Conservation (phyloP, 1,139 yeast genomes). For the Wickerhamomyces sp. region DNA sequence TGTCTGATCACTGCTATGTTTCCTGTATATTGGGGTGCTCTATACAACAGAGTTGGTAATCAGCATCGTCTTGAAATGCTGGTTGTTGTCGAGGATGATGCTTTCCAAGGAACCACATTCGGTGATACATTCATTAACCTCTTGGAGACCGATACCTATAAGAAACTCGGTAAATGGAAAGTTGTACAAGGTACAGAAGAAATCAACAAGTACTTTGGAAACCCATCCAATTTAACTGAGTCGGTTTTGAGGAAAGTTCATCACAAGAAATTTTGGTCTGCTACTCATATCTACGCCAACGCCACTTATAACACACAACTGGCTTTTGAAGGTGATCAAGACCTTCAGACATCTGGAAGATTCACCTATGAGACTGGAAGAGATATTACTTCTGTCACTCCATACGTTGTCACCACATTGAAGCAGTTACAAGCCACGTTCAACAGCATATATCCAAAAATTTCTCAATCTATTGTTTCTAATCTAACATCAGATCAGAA, state of each 20-base stretch:
- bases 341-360: conserved; percentile 25
- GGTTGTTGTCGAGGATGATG: conserved; percentile 42
- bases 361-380: conserved; percentile 48
- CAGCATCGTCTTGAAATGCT: conserved; percentile 37
- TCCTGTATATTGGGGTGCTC: conserved; percentile 59
- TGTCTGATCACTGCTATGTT: conserved; percentile 28
- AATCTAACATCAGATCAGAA: conserved; percentile 14
- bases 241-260: conserved; percentile 37
- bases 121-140: conserved; percentile 32
- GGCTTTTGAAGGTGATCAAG: conserved; percentile 22
- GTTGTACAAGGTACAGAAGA: conserved; percentile 18
- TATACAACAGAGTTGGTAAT: conserved; percentile 37
- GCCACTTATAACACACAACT: conserved; percentile 36
- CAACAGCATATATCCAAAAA: conserved; percentile 13
- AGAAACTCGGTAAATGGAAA: conserved; percentile 8
- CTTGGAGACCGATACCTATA: conserved; percentile 28
- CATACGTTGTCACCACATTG: conserved; percentile 38
- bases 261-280: conserved; percentile 50
- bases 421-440: conserved; percentile 28
- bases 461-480: conserved; percentile 25
- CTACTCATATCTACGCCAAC: conserved; percentile 41
- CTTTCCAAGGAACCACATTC: conserved; percentile 24
- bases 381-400: conserved; percentile 40
- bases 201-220: conserved; percentile 26
- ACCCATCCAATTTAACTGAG: conserved; percentile 30